These are phyloP conservation scores for Magnolia officinalis DNA, from an alignment of 164 flowering plant genomes.

Conservation along the genomic window DNA sequence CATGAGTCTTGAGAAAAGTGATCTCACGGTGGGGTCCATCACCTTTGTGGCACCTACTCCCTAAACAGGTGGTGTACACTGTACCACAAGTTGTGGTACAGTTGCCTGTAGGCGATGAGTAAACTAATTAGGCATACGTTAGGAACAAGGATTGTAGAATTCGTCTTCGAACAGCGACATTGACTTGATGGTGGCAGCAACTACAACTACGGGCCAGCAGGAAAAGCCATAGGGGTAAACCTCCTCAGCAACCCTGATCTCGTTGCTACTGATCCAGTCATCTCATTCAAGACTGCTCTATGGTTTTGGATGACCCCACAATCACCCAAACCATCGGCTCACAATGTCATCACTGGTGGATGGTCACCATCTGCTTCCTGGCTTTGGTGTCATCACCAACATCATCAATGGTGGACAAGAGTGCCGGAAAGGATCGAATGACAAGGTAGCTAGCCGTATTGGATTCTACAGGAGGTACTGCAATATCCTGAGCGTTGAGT, in stretches of 20 bases:
- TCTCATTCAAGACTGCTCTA: slow-evolving; percentile 52
- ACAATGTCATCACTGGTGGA: slow-evolving; percentile 30
- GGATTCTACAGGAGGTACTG: slow-evolving; percentile 40
- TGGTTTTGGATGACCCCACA: slow-evolving; percentile 59
- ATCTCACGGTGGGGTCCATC: no score
- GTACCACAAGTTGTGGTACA: no score
- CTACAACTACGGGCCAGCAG: slow-evolving; percentile 39
- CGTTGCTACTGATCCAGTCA: slow-evolving; percentile 24
- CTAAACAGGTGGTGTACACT: no score
- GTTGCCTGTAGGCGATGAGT: no score
- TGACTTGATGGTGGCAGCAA: slow-evolving; percentile 22
- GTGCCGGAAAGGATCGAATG: slow-evolving; percentile 24
- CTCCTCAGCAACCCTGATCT: slow-evolving; percentile 31
- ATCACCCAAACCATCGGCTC: slow-evolving; percentile 42
- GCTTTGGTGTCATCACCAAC: slow-evolving; percentile 42
- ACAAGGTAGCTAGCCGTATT: slow-evolving; percentile 26
- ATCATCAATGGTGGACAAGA: slow-evolving; percentile 47
- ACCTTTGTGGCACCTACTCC: no score
- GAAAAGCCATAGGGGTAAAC: slow-evolving; percentile 17
- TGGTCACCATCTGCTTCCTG: slow-evolving; percentile 30
- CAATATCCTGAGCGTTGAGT: slow-evolving; percentile 21
- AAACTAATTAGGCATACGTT: no score
- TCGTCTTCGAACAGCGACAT: background rate
- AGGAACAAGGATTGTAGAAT: no score
- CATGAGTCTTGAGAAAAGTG: no score